Evolutionary conservation across 1,139 yeast genomes (phyloP), one percentile per base, ranked within the genome.

Genomic region (Yamadazyma triangularis): DNA sequence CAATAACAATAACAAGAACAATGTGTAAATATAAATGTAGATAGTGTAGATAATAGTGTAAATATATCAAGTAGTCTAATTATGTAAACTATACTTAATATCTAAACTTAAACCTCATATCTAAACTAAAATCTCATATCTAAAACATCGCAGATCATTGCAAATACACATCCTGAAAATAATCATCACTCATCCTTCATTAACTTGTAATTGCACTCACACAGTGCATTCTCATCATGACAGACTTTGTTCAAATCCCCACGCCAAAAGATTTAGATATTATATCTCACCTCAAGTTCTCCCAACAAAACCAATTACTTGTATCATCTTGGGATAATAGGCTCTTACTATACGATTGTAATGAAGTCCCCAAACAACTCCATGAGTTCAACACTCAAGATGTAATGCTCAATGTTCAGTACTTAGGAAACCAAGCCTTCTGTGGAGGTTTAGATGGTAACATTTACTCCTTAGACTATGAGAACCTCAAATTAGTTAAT

Each of bases 251-350:
- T 8, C 24, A 28, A 21, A 23, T 40, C 4, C 36, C 45, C 4
- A 36, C 52, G 2, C 57, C 58, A 5, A 32, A 34, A 18, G 39
- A 48, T 23, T 38, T 56, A n/a, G 65, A 57, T 40, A 41, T 53
- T 5, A 42, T 64, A 11, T 55, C 68, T 0, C 60, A 57, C 10
- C 22, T 65, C 22, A 44, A 48, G 30, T 64, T 65, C 39, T 53
- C 67, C 1, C 33, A 37, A 14, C 34, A 55, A 15, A 48, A 53
- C 28, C 63, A 59, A 28, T 51, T 71, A 18, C 38, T 65, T 3
- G 64, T 55, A 1, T 53, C 72, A 4, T 53, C 73, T 1, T 70
- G 74, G 70, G 69, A 67, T 34, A 60, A 59, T 23, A 40, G 45
- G 8, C 54, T 68, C 3, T 43, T 58, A 4, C 44, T 70, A n/a